Conservation (phyloP, 163 green algal genomes). For the Coccomyxa subellipsoidea region DNA sequence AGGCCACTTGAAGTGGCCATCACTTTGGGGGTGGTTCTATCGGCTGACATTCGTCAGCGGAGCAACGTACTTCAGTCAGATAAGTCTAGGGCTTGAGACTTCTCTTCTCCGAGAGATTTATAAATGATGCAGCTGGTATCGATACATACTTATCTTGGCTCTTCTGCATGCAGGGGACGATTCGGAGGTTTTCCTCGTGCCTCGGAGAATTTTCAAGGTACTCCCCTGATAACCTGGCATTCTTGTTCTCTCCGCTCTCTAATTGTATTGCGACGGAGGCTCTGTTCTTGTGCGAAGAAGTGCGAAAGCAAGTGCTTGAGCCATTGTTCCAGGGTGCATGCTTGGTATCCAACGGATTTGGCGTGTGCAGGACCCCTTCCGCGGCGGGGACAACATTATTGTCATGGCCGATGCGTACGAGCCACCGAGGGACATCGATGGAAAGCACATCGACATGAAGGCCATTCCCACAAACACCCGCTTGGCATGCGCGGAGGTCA, state of each 20-base stretch:
- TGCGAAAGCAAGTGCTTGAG: no score
- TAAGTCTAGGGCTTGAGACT: neutral
- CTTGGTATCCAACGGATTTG: neutral
- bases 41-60: neutral
- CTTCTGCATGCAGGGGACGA: conserved; percentile 71
- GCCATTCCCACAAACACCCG: conserved; percentile 72
- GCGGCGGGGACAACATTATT: conserved; percentile 90
- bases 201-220: conserved; percentile 74
- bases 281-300: no score
- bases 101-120: neutral
- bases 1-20: neutral
- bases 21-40: neutral
- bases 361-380: conserved; percentile 76
- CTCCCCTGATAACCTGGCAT: neutral
- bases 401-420: conserved; percentile 92
- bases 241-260: neutral
- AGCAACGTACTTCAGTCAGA: neutral
- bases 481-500: conserved; percentile 51
- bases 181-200: conserved; percentile 90
- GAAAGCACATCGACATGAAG: conserved; percentile 39
- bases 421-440: conserved; percentile 62
- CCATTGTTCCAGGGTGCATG: no score
- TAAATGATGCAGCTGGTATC: neutral
- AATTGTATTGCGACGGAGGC: no score
- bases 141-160: neutral